phyloP scores from a whole-genome alignment of 148 eudicot species.

The Diospyros lotus region DNA sequence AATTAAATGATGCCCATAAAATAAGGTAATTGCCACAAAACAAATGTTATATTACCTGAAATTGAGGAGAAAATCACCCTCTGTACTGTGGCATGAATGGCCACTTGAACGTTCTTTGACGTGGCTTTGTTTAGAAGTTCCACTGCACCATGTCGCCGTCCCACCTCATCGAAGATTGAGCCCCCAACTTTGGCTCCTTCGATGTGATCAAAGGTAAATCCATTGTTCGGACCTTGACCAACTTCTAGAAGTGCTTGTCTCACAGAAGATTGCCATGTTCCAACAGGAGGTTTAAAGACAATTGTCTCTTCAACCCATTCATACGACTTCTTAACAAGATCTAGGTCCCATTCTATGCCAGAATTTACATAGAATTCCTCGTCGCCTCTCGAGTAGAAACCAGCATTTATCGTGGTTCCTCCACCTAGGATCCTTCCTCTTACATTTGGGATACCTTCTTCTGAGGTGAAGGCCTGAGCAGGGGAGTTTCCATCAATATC shows the following conservation, averaged over 20 bases:
- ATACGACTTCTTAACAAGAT: conserved; percentile 7
- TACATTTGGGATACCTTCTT: conserved; percentile 14
- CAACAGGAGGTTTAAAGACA: background rate
- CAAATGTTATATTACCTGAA: background rate
- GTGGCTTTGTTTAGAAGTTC: conserved; percentile 17
- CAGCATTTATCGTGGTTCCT: conserved; percentile 13
- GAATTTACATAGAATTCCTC: background rate
- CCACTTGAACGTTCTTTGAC: conserved; percentile 4
- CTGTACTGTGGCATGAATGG: conserved; percentile 14
- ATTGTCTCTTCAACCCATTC: conserved; percentile 18
- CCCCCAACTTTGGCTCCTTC: conserved; percentile 10
- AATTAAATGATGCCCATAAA: too few species aligned
- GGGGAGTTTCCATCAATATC: conserved; percentile 1
- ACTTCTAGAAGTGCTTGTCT: conserved; percentile 11
- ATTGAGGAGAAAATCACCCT: conserved; percentile 10
- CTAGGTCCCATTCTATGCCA: conserved; percentile 11
- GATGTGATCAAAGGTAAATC: conserved; percentile 11
- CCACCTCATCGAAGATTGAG: conserved; percentile 10
- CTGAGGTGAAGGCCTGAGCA: conserved; percentile 10
- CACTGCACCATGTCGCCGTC: conserved; percentile 18
- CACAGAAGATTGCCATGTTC: conserved; percentile 1
- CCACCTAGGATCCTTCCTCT: conserved; percentile 15
- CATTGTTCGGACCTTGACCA: conserved; percentile 11
- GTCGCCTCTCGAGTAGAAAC: conserved; percentile 11
- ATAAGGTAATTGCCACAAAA: too few species aligned